Base-by-base conservation (phyloP, 371 early-diverging fungal genomes). In the Dinochytrium kinnereticum region DNA sequence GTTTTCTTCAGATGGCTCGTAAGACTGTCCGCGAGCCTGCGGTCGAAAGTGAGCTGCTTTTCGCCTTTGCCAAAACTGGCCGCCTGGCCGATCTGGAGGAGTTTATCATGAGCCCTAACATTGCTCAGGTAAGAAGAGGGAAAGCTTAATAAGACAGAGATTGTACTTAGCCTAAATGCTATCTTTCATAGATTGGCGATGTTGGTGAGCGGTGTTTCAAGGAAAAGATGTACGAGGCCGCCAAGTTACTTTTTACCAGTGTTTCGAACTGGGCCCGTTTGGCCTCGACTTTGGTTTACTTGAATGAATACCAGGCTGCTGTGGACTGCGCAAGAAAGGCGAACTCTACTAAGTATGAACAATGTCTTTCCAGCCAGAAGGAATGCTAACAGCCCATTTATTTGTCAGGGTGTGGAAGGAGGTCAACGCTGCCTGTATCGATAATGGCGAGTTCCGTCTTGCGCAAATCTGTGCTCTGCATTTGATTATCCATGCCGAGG, bases 291-390 rank as follows among this genome's bases (percentile, higher is more conserved):
- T 84, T 98, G 59, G 97, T 98, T 17, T 91, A 94, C 74, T 84
- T 98, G 71, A 90, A 93, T 65, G 99, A 98, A 76, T 96, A 95
- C 83, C 94, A 94, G 80, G 91, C 91, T 36, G 98, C 99, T 5
- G 99, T 98, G 44, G 99, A 98, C 77, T 95, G 97, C 76, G 98
- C 98, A 10, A 91, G 98, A 78, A 97, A 97, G 82, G 99, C 99
- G 74, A 97, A 96, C 85, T 91, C 92, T 70, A 97, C 96, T 64
- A 91, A 90, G 80, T 82, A 69, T 33, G 68, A 53, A 24, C 1
- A 28, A n/a, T 7, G 28, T 5, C 51, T 34, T 28, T 64, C n/a
- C n/a, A n/a, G n/a, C n/a, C n/a, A n/a, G n/a, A n/a, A n/a, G n/a
- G 49, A 39, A 69, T 33, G 24, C 33, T 72, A 39, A 53, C 51